Evolutionary conservation across 805 yeast genomes (phyloP), one percentile per base, ranked within the genome.

Genomic region (Saccharomycodes ludwigii): DNA sequence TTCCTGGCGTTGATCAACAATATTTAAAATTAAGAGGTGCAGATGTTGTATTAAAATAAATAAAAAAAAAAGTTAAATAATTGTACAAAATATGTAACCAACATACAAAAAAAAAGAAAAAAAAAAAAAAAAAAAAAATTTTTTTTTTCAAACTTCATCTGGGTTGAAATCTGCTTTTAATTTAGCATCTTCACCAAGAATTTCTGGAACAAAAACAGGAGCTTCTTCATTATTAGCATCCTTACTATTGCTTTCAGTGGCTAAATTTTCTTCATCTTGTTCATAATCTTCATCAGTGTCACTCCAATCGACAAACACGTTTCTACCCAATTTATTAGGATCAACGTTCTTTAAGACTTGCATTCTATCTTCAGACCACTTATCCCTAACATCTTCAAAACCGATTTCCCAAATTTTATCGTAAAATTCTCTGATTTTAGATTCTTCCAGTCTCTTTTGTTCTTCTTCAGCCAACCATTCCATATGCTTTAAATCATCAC

Each of bases 1-100:
- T 85, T 1, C 82, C 93, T 3, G 95, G 95, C 16, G 79, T 80
- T 18, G 96, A 88, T 55, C 97, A 88, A 57, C 93, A 85, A 54
- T 88, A 85, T 51, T 62, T 88, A 48, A 80, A 80, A 41, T 61
- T 88, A 38, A 67, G 97, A 44, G 83, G 81, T 32, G 97, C 95
- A 24, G 81, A 88, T 50, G 84, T 86, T 12, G 72, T 88, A 6
- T 63, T 86, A 51, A 75, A 80, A 50, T 73, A 43, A 44, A n/a
- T n/a, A n/a, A n/a, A n/a, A n/a, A n/a, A n/a, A n/a, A n/a, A n/a
- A n/a, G n/a, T n/a, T n/a, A n/a, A n/a, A n/a, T n/a, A n/a, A n/a
- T n/a, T n/a, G n/a, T n/a, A n/a, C n/a, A n/a, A n/a, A n/a, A n/a
- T n/a, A n/a, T n/a, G n/a, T n/a, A n/a, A n/a, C n/a, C n/a, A n/a